Conservation (phyloP, 2,329 filamentous ascomycete species). For the Aspergillus ibericus region DNA sequence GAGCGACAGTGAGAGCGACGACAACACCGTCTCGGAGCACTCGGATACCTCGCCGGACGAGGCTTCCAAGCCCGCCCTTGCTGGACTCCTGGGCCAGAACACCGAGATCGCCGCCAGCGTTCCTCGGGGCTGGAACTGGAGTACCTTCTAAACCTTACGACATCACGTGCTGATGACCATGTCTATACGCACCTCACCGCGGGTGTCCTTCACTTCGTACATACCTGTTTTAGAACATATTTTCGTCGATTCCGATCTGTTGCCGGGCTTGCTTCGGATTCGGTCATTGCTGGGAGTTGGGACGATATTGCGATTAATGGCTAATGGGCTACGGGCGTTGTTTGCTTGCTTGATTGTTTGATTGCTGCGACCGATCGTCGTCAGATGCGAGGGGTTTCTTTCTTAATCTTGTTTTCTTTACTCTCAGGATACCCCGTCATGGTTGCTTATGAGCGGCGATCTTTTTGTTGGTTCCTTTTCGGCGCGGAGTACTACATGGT, state of each 20-base stretch:
- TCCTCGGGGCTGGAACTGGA: slow-evolving; percentile 62
- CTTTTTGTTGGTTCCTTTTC: slow-evolving; percentile 17
- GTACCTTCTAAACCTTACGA: slow-evolving; percentile 53
- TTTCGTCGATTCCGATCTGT: slow-evolving; percentile 5
- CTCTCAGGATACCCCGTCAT: slow-evolving; percentile 39
- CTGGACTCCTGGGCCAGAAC: slow-evolving; percentile 28
- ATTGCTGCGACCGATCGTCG: slow-evolving; percentile 14
- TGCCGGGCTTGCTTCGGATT: slow-evolving; percentile 6
- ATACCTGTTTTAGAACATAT: slow-evolving; percentile 19
- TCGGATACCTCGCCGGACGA: slow-evolving; percentile 26
- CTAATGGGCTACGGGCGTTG: slow-evolving; percentile 8
- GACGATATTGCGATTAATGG: slow-evolving; percentile 9
- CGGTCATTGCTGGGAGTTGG: slow-evolving; percentile 20
- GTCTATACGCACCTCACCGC: slow-evolving; percentile 5
- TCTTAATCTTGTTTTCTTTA: slow-evolving; percentile 21
- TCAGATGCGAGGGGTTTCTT: slow-evolving; percentile 18
- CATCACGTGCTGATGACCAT: slow-evolving; percentile 4
- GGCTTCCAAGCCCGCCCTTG: slow-evolving; percentile 21
- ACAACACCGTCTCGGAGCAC: slow-evolving; percentile 17
- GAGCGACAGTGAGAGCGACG: slow-evolving; percentile 18
- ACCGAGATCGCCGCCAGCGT: slow-evolving; percentile 55
- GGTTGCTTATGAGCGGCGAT: slow-evolving; percentile 28
- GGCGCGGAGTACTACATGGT: slow-evolving; percentile 4
- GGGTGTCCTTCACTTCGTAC: slow-evolving; percentile 13
- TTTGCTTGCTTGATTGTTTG: slow-evolving; percentile 9